Percentiles rank a stretch among this genome's conserved stretches.
phyloP scores from a whole-genome alignment of 1,139 yeast species.

The Groenewaldozyma sp. region DNA sequence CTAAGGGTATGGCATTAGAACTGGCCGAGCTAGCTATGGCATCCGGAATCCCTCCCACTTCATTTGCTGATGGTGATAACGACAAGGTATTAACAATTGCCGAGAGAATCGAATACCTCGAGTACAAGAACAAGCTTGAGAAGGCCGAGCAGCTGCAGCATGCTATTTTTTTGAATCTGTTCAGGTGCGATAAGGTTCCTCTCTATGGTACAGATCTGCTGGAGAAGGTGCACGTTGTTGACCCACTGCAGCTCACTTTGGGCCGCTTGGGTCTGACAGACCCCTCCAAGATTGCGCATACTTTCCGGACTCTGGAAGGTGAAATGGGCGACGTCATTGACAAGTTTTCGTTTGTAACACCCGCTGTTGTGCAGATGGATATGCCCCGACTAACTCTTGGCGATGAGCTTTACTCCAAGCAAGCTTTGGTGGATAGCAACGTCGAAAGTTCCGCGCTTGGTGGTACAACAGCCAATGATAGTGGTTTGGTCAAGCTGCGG shows the following conservation, averaged over 20 bases:
- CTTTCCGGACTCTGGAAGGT: slow-evolving; percentile 37
- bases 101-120: slow-evolving; percentile 50
- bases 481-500: slow-evolving; percentile 11
- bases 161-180: slow-evolving; percentile 48
- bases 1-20: slow-evolving; percentile 33
- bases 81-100: slow-evolving; percentile 34
- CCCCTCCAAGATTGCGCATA: slow-evolving; percentile 30
- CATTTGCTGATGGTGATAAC: neutral
- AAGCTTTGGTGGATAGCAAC: slow-evolving; percentile 3
- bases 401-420: slow-evolving; percentile 30
- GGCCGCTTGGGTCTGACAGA: too few species aligned
- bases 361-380: slow-evolving; percentile 73
- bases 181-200: slow-evolving; percentile 26
- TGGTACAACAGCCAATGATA: too few species aligned
- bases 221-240: slow-evolving; percentile 9
- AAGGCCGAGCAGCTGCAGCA: slow-evolving; percentile 50
- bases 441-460: slow-evolving; percentile 1
- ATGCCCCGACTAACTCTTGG: slow-evolving; percentile 49
- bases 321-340: slow-evolving; percentile 48
- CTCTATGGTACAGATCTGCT: slow-evolving; percentile 25
- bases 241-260: slow-evolving; percentile 11
- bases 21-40: slow-evolving; percentile 13
- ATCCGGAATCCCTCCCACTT: neutral
- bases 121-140: slow-evolving; percentile 42
- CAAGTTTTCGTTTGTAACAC: slow-evolving; percentile 79